Conservation (phyloP, 2,329 filamentous ascomycete species). For the Zasmidium citrigriseum region DNA sequence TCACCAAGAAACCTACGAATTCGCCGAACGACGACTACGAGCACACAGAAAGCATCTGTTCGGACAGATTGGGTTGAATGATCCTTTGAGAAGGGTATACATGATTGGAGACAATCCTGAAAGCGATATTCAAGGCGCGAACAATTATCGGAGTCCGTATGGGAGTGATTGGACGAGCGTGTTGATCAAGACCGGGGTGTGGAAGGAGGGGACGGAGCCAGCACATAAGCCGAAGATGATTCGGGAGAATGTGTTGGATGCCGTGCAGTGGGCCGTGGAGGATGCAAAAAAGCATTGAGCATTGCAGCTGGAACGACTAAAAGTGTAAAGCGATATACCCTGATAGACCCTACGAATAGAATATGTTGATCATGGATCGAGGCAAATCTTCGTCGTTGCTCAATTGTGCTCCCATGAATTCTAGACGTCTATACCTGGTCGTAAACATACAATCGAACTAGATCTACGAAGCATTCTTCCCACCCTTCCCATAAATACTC, state of each 20-base stretch:
- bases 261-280: conserved; percentile 74
- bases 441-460: too few species aligned
- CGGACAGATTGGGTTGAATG: conserved; percentile 30
- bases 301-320: background rate
- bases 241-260: conserved; percentile 73
- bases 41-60: conserved; percentile 58
- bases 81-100: conserved; percentile 72
- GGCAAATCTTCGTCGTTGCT: too few species aligned
- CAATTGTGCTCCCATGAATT: too few species aligned
- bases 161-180: conserved; percentile 77
- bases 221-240: conserved; percentile 64
- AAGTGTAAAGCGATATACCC: background rate
- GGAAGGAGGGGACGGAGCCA: conserved; percentile 57
- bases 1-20: conserved; percentile 73
- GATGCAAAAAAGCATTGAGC: conserved; percentile 37
- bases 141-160: conserved; percentile 66
- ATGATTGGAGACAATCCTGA: conserved; percentile 79
- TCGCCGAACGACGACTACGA: conserved; percentile 73
- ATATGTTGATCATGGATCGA: too few species aligned
- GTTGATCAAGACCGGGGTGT: conserved; percentile 80
- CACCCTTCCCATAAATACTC: conserved; percentile 7
- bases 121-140: conserved; percentile 87
- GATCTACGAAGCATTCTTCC: background rate
- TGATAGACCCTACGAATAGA: background rate
- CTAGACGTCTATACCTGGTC: too few species aligned